Evolutionary conservation across 2,329 filamentous ascomycete genomes (phyloP).

Genomic region (Exophiala sideris): DNA sequence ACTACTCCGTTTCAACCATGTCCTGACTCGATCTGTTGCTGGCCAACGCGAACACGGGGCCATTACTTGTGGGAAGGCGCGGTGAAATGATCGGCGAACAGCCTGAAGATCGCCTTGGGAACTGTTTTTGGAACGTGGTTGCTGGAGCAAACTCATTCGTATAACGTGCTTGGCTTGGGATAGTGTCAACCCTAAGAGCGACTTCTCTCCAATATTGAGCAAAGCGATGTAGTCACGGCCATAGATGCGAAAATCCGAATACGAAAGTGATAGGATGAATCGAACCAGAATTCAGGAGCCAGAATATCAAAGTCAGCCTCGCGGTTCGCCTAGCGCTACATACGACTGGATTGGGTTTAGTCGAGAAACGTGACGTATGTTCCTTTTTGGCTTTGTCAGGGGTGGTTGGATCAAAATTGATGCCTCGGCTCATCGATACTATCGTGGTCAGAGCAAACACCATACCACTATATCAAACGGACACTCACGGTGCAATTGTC

Average conservation of each 20-base stretch:
- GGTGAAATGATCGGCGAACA: too few species aligned
- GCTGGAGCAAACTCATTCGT: not conserved
- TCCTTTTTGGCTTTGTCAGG: not conserved
- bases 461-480: too few species aligned
- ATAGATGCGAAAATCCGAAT: conserved; percentile 11
- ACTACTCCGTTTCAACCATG: too few species aligned
- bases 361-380: too few species aligned
- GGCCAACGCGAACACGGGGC: too few species aligned
- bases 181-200: not conserved
- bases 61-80: too few species aligned
- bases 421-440: too few species aligned
- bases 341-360: not conserved
- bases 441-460: too few species aligned
- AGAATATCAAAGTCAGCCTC: conserved; percentile 13
- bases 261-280: conserved; percentile 7
- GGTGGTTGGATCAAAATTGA: too few species aligned
- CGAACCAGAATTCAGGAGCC: not conserved
- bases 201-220: not conserved
- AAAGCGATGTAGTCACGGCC: not conserved
- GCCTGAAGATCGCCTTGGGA: too few species aligned
- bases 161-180: not conserved
- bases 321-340: conserved; percentile 4
- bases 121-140: not conserved
- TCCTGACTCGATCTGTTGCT: too few species aligned
- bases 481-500: too few species aligned